phyloP scores from a whole-genome alignment of 805 yeast genomes.

The Ogataea chonburiensis region DNA sequence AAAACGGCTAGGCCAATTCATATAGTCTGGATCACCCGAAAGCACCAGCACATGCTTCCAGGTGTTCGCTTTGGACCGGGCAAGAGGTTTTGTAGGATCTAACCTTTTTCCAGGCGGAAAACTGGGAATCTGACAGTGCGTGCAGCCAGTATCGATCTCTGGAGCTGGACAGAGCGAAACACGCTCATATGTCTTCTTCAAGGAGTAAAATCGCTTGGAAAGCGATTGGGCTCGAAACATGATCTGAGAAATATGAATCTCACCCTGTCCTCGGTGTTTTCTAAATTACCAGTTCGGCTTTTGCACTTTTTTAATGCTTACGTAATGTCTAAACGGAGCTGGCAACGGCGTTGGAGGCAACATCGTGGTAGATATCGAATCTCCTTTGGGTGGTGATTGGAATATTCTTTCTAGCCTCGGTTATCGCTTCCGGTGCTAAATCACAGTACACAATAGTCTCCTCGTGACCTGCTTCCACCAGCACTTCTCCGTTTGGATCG shows the following conservation, averaged over 20 bases:
- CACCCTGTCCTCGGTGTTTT: no score
- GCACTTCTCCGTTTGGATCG: constrained; percentile 58
- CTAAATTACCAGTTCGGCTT: not conserved
- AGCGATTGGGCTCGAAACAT: constrained; percentile 1
- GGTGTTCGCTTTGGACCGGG: constrained; percentile 47
- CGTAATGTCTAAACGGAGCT: constrained; percentile 16
- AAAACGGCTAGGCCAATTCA: constrained; percentile 48
- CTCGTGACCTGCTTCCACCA: constrained; percentile 73
- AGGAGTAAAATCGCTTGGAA: constrained; percentile 2
- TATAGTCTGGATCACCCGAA: constrained; percentile 40
- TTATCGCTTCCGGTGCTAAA: constrained; percentile 60
- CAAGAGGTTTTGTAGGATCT: constrained; percentile 39
- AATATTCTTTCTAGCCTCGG: constrained; percentile 58
- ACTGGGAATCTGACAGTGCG: constrained; percentile 45
- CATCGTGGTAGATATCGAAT: constrained; percentile 60
- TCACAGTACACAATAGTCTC: constrained; percentile 77
- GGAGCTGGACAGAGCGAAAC: constrained; percentile 48
- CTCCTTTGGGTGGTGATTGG: constrained; percentile 73
- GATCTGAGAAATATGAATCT: not conserved
- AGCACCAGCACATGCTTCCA: constrained; percentile 58
- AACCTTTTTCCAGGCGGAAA: constrained; percentile 46
- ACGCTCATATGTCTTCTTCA: constrained; percentile 12
- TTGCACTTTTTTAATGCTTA: not conserved
- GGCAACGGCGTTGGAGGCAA: constrained; percentile 28
- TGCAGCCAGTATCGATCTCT: constrained; percentile 57